These are phyloP conservation scores for Pochonia chlamydosporia DNA, from an alignment of 2,329 filamentous ascomycete species.

Conservation along the genomic window DNA sequence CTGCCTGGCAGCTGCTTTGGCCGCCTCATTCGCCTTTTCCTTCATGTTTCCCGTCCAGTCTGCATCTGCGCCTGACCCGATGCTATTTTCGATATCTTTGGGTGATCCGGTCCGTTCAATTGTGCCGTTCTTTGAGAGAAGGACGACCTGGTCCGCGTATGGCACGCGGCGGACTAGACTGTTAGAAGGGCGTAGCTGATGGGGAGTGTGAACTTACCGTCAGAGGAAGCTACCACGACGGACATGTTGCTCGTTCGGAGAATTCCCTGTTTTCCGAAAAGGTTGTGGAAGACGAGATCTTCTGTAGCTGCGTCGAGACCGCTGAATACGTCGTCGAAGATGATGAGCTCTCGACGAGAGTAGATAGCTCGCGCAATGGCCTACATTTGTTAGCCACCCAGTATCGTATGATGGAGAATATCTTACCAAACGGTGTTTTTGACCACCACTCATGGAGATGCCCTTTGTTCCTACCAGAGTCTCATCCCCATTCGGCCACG, in stretches of 20 bases:
- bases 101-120: too few species aligned
- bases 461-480: conserved; percentile 17
- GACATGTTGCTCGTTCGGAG: conserved; percentile 17
- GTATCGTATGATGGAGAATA: not conserved
- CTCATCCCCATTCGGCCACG: conserved; percentile 16
- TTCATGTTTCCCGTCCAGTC: too few species aligned
- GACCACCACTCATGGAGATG: conserved; percentile 19
- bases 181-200: too few species aligned
- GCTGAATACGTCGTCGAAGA: conserved; percentile 28
- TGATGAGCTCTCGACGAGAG: conserved; percentile 16
- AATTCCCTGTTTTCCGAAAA: conserved; percentile 28
- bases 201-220: too few species aligned
- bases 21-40: too few species aligned
- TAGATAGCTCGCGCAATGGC: conserved; percentile 20
- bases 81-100: too few species aligned
- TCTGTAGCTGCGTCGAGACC: conserved; percentile 32
- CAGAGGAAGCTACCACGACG: too few species aligned
- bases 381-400: conserved; percentile 1
- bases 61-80: too few species aligned
- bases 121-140: too few species aligned
- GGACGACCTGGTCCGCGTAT: too few species aligned
- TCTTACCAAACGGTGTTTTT: conserved; percentile 20
- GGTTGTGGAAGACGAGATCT: conserved; percentile 26
- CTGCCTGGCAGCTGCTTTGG: not conserved
- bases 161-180: too few species aligned